A percentile compares a stretch with the other conserved stretches of the same genome.
phyloP scores from a whole-genome alignment of 306 rosid genomes.

The Oxytropis ochrocephala region DNA sequence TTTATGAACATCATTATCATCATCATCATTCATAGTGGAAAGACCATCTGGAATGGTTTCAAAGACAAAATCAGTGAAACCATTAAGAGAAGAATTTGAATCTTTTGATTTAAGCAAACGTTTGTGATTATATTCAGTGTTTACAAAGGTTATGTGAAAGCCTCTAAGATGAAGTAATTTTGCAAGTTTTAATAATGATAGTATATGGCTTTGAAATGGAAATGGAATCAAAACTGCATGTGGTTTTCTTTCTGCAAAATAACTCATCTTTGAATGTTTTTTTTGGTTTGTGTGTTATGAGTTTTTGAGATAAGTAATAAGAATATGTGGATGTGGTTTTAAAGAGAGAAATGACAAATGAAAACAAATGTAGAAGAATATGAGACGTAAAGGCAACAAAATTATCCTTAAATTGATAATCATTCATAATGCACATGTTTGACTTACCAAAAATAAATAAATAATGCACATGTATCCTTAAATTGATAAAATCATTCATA shows the following conservation, averaged over 20 bases:
- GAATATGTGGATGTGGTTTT: no score
- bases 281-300: no score
- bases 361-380: no score
- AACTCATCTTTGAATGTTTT: background rate
- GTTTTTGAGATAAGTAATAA: no score
- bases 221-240: background rate
- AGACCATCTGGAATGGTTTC: constrained; percentile 26
- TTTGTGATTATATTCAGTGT: background rate
- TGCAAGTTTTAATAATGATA: background rate
- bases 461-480: no score
- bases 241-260: background rate
- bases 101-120: background rate
- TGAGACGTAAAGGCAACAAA: no score
- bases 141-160: background rate
- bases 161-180: background rate
- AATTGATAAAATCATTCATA: no score
- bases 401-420: no score
- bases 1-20: background rate
- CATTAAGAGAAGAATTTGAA: background rate
- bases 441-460: no score
- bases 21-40: background rate
- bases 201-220: background rate
- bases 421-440: no score
- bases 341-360: no score
- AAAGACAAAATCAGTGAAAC: background rate